A percentile compares a stretch with the other conserved stretches of the same genome.
Conservation (phyloP, 345 rosid species). For the Cardamine chenopodiifolia region DNA sequence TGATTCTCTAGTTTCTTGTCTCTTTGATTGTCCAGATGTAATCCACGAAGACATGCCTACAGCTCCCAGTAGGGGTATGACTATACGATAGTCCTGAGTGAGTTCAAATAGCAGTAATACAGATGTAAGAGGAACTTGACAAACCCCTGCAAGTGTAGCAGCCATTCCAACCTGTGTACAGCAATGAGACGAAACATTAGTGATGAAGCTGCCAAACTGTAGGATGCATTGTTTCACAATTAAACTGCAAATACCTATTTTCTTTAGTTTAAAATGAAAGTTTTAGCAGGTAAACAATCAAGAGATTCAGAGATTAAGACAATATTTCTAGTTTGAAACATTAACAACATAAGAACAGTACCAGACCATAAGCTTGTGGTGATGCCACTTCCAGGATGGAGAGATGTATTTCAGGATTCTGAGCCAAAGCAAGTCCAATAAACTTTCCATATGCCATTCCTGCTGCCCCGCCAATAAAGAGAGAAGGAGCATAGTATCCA, state of each 20-base stretch:
- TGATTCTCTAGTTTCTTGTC: conserved; percentile 55
- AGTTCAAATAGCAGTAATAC: conserved; percentile 87
- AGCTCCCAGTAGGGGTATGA: conserved; percentile 84
- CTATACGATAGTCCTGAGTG: conserved; percentile 90
- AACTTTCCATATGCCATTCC: conserved; percentile 95
- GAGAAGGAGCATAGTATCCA: conserved; percentile 94
- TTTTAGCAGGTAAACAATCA: background rate
- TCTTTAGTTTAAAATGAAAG: background rate
- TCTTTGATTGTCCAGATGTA: conserved; percentile 74
- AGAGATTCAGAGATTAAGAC: background rate
- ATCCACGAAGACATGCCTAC: conserved; percentile 95
- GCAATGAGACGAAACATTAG: conserved; percentile 23
- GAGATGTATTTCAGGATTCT: conserved; percentile 55
- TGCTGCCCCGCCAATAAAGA: conserved; percentile 94
- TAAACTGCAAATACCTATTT: background rate
- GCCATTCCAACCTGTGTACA: conserved; percentile 97
- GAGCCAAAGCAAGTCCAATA: conserved; percentile 63
- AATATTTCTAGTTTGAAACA: background rate
- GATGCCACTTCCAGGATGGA: conserved; percentile 87
- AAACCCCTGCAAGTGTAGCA: conserved; percentile 97
- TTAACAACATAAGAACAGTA: conserved; percentile 45
- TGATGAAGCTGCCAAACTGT: conserved; percentile 18
- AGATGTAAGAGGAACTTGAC: conserved; percentile 96
- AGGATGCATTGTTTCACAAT: background rate
- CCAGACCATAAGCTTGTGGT: conserved; percentile 98